Percentiles rank a stretch among this genome's conserved stretches.
Evolutionary conservation across 164 flowering plant species (phyloP).

Genomic region (Magnolia officinalis): DNA sequence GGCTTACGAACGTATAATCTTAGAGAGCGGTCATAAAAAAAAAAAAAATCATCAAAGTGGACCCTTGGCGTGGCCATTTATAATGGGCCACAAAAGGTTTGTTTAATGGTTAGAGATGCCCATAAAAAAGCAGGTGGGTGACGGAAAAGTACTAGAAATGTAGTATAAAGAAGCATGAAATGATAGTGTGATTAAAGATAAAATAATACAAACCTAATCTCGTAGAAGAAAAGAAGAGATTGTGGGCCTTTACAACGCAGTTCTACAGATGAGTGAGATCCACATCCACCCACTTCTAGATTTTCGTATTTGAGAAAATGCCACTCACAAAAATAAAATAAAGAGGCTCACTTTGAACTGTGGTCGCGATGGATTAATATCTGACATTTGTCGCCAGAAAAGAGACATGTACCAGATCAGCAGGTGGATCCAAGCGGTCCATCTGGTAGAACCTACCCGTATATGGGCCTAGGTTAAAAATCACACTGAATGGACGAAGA

Average conservation of each 20-base stretch:
- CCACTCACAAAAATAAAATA: neutral
- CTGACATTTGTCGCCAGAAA: neutral
- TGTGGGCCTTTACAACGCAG: neutral
- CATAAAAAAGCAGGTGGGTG: neutral
- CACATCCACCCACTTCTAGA: constrained; percentile 16
- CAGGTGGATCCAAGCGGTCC: too few species aligned
- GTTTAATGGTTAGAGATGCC: neutral
- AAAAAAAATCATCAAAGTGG: constrained; percentile 12
- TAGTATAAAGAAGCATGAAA: neutral
- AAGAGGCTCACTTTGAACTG: neutral
- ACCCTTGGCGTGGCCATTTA: constrained; percentile 1
- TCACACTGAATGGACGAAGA: too few species aligned
- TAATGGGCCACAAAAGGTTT: neutral
- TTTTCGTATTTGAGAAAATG: neutral
- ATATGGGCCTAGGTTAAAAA: too few species aligned
- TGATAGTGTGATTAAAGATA: neutral
- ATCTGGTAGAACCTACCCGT: too few species aligned
- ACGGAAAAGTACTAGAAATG: neutral
- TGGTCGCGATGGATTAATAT: neutral
- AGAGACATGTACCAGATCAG: neutral
- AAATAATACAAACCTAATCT: neutral
- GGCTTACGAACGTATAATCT: constrained; percentile 14
- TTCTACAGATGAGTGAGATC: constrained; percentile 15
- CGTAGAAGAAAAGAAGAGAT: neutral
- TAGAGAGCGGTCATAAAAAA: too few species aligned